Evolutionary conservation across 305 asterid genomes (phyloP).

Genomic region (Fraxinus floribunda): DNA sequence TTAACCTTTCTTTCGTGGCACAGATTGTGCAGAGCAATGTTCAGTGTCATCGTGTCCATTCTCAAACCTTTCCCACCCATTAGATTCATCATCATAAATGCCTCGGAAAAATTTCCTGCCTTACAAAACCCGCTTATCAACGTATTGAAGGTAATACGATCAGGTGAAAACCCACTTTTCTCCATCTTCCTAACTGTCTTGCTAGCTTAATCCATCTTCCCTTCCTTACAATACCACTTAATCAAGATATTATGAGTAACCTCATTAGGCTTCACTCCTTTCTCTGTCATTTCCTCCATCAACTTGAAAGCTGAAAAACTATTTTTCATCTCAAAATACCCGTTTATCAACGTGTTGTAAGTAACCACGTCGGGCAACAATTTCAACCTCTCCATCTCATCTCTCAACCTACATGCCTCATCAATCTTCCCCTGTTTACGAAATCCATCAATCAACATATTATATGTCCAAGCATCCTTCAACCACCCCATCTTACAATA

Average conservation of each 20-base stretch:
- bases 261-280: too few species aligned
- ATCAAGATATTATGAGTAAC: too few species aligned
- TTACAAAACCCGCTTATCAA: slow-evolving; percentile 63
- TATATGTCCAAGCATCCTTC: slow-evolving; percentile 80
- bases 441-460: slow-evolving; percentile 63
- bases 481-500: slow-evolving; percentile 78
- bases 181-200: slow-evolving; percentile 56
- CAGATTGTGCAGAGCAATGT: slow-evolving; percentile 55
- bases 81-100: slow-evolving; percentile 55
- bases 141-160: slow-evolving; percentile 72
- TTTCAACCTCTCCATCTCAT: too few species aligned
- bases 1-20: slow-evolving; percentile 60
- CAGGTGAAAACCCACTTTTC: slow-evolving; percentile 54
- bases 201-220: slow-evolving; percentile 56
- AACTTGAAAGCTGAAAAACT: slow-evolving; percentile 8
- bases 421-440: slow-evolving; percentile 11
- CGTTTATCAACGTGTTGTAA: slow-evolving; percentile 32
- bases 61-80: slow-evolving; percentile 71
- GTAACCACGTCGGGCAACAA: too few species aligned
- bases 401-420: too few species aligned
- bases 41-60: slow-evolving; percentile 75
- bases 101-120: slow-evolving; percentile 64
- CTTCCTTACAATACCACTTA: too few species aligned
- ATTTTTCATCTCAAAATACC: slow-evolving; percentile 48
- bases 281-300: too few species aligned